Evolutionary conservation across 345 rosid genomes (phyloP), one percentile per base, ranked within the genome.

Genomic region (Ceriops decandra): DNA sequence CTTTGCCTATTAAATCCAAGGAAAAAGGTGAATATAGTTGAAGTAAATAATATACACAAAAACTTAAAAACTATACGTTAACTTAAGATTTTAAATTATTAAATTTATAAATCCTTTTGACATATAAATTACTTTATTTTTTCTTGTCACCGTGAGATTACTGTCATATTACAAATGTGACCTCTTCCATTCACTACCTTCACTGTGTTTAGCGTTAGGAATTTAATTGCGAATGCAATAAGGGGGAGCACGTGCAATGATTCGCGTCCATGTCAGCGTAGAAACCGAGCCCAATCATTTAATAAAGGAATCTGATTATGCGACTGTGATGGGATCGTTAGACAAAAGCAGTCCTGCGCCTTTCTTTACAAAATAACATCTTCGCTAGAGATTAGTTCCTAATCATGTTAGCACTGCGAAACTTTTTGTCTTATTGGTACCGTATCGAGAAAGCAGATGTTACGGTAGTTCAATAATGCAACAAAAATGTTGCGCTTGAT

Each of bases 171-270:
- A 42, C 49, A 42, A 42, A 42, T 1, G 13, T 13, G 16, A 42
- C 49, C 49, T 42, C 3, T 42, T 42, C 49, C 19, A 42, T 42
- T 15, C 49, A 22, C 17, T 17, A 42, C 49, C 49, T 3, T 15
- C 49, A 13, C 49, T 42, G 47, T 42, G 16, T 36, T 36, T 36
- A 7, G 42, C 13, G 9, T 62, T 46, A 67, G 62, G 64, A 57
- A 32, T 42, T 60, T 24, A 67, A 57, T 26, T 33, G 13, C 60
- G 68, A 36, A 26, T 63, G 62, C 66, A 63, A 70, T 60, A 63
- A 32, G 52, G 70, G 60, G 21, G 30, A 49, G 68, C 87, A 84
- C 66, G 87, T 84, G 87, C 82, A 77, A 82, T 82, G 82, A 82
- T 82, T 82, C 74, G 56, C 51, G 65, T 3, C 60, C 79, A 76